Conservation (phyloP, 129 eudicot genomes). For the Escallonia herrerae region DNA sequence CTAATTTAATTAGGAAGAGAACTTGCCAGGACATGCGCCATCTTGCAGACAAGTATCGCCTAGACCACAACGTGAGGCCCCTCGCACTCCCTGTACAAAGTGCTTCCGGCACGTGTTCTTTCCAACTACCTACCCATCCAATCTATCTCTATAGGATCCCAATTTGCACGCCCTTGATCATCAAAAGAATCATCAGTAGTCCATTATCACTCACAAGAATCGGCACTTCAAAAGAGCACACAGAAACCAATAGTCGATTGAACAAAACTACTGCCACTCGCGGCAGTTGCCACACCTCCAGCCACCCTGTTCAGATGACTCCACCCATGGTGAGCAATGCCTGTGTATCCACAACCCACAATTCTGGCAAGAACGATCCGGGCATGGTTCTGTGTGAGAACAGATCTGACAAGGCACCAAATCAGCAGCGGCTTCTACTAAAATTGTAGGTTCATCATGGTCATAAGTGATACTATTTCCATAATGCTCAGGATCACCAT, state of each 20-base stretch:
- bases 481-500: slow-evolving; percentile 30
- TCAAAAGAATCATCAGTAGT: neutral
- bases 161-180: neutral
- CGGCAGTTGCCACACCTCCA: slow-evolving; percentile 91
- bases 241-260: slow-evolving; percentile 1
- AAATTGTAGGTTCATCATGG: slow-evolving; percentile 35
- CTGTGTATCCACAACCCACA: slow-evolving; percentile 77
- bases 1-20: no score
- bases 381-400: slow-evolving; percentile 47
- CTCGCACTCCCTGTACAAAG: neutral
- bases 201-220: no score
- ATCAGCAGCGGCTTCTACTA: slow-evolving; percentile 24
- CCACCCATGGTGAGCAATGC: slow-evolving; percentile 76
- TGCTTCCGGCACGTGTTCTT: neutral
- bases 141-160: neutral
- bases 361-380: slow-evolving; percentile 59
- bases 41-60: neutral
- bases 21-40: neutral
- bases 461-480: slow-evolving; percentile 32
- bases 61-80: no score
- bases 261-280: slow-evolving; percentile 35
- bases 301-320: slow-evolving; percentile 32
- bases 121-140: no score
- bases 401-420: slow-evolving; percentile 48
- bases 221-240: neutral